Evolutionary conservation across 2,329 filamentous ascomycete genomes (phyloP).

Genomic region (Colletotrichum tamarilloi): DNA sequence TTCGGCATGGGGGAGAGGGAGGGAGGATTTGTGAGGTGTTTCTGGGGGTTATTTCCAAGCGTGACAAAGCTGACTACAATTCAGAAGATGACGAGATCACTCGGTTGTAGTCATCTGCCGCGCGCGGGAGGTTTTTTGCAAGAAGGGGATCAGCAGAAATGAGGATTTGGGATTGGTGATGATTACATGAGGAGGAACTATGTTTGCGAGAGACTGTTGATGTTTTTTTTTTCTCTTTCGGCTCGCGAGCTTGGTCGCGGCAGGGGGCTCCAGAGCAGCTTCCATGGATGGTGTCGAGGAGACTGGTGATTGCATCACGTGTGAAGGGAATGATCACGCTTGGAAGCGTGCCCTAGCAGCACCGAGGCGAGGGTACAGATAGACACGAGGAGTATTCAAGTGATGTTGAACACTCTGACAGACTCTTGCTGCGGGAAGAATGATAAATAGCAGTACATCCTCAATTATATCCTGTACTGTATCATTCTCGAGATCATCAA

Average conservation of each 20-base stretch:
- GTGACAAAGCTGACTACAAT: not conserved
- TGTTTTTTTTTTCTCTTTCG: too few species aligned
- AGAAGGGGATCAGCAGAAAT: not conserved
- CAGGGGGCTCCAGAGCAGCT: not conserved
- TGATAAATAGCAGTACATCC: not conserved
- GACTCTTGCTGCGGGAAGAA: not conserved
- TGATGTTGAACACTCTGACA: too few species aligned
- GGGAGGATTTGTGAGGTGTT: not conserved
- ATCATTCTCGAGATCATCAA: too few species aligned
- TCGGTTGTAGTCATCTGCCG: not conserved
- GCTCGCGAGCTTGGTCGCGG: not conserved
- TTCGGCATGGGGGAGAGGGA: not conserved
- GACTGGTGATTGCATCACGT: not conserved
- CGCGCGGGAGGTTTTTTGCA: not conserved
- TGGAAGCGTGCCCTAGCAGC: not conserved
- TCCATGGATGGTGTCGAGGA: not conserved
- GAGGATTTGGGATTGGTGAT: not conserved
- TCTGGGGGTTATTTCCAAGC: not conserved
- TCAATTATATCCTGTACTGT: too few species aligned
- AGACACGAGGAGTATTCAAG: too few species aligned
- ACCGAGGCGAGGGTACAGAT: not conserved
- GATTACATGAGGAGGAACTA: not conserved
- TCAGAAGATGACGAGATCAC: not conserved
- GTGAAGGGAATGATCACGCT: not conserved
- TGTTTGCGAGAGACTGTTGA: not conserved